phyloP scores from a whole-genome alignment of 2,329 filamentous ascomycete species.

The Fusarium mexicanum region DNA sequence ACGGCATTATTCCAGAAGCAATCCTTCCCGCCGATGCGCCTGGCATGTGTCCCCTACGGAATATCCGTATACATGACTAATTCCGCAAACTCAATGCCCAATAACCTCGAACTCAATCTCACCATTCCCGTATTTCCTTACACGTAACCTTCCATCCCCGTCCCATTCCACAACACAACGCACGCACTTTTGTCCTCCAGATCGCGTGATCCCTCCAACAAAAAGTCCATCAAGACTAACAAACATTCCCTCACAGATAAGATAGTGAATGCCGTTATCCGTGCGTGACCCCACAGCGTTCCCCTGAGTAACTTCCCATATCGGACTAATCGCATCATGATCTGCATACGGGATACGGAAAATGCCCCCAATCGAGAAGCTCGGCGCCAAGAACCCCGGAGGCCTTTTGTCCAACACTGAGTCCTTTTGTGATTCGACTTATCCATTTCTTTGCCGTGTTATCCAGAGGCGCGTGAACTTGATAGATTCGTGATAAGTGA shows the following conservation, averaged over 20 bases:
- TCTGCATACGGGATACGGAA: constrained; percentile 7
- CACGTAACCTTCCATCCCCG: not conserved
- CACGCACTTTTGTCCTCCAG: constrained; percentile 7
- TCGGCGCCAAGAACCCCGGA: constrained; percentile 16
- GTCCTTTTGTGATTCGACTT: not conserved
- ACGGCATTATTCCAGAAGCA: not conserved
- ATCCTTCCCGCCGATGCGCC: not conserved
- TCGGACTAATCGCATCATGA: constrained; percentile 3
- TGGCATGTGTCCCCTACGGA: not conserved
- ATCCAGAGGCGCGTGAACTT: constrained; percentile 6
- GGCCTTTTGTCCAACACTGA: constrained; percentile 7
- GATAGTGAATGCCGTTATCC: constrained; percentile 10
- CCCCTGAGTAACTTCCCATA: constrained; percentile 14
- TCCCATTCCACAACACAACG: not conserved
- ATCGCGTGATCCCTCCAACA: not conserved
- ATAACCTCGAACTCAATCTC: not conserved
- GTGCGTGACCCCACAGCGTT: not conserved
- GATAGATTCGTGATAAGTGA: not conserved
- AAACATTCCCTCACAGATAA: not conserved
- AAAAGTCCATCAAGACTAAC: not conserved
- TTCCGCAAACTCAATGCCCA: not conserved
- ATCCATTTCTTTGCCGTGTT: constrained; percentile 20
- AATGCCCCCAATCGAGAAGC: constrained; percentile 18
- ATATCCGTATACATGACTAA: not conserved
- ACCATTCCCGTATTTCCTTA: not conserved